Evolutionary conservation across 768 basidiomycete species (phyloP).

Genomic region (Clathrus columnatus): DNA sequence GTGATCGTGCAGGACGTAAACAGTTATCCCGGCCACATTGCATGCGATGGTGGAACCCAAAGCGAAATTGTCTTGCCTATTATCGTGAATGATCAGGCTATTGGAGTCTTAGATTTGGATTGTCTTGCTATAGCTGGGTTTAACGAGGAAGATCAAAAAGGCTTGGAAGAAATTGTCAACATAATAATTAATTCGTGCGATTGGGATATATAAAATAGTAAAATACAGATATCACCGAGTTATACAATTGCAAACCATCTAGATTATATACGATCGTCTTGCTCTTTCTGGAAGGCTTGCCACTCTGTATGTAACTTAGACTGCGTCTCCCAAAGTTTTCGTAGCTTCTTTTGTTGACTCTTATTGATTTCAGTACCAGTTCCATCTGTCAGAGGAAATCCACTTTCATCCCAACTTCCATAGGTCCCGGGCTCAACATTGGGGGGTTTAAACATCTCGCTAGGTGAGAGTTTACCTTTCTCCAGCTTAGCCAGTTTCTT

Average conservation of each 20-base stretch:
- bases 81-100: slow-evolving; percentile 23
- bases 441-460: slow-evolving; percentile 79
- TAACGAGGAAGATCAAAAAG: slow-evolving; percentile 65
- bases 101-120: slow-evolving; percentile 73
- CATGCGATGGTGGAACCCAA: slow-evolving; percentile 84
- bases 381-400: slow-evolving; percentile 77
- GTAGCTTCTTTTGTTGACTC: slow-evolving; percentile 63
- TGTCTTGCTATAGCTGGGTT: slow-evolving; percentile 68
- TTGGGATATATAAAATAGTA: slow-evolving; percentile 39
- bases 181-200: slow-evolving; percentile 56
- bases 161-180: slow-evolving; percentile 63
- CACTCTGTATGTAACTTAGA: slow-evolving; percentile 76
- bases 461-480: slow-evolving; percentile 67
- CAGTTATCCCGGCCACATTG: slow-evolving; percentile 84
- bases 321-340: slow-evolving; percentile 67
- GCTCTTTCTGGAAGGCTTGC: slow-evolving; percentile 36
- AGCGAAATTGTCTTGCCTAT: slow-evolving; percentile 88
- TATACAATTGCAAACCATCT: not conserved
- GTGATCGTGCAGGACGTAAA: slow-evolving; percentile 74
- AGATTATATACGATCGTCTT: too few relatives aligned
- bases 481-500: slow-evolving; percentile 76
- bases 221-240: not conserved
- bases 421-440: slow-evolving; percentile 66
- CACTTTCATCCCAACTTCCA: slow-evolving; percentile 74
- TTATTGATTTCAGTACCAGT: slow-evolving; percentile 83